phyloP scores from a whole-genome alignment of 139 green algal genomes.

The Coelastrella sp. region DNA sequence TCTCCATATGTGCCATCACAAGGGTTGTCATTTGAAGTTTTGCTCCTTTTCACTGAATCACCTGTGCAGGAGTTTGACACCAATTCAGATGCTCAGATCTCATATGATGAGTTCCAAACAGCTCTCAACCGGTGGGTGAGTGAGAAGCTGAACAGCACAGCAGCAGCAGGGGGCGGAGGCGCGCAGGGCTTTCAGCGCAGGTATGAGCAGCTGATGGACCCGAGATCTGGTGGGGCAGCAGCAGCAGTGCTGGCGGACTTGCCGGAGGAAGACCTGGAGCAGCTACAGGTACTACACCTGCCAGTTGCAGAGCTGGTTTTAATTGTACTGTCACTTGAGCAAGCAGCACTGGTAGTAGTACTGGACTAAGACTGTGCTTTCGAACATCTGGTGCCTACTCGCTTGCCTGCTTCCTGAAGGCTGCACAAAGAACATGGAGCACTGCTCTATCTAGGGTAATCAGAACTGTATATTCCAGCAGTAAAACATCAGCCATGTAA shows the following conservation, averaged over 20 bases:
- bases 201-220: slow-evolving; percentile 30
- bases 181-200: not conserved
- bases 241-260: slow-evolving; percentile 21
- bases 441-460: too few species aligned
- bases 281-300: not conserved
- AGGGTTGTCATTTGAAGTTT: too few species aligned
- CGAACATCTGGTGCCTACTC: too few species aligned
- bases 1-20: too few species aligned
- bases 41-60: too few species aligned
- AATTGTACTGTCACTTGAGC: too few species aligned
- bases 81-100: slow-evolving; percentile 56
- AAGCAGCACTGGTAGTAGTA: too few species aligned
- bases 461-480: too few species aligned
- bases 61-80: slow-evolving; percentile 58
- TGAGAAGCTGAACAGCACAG: slow-evolving; percentile 36
- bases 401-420: too few species aligned
- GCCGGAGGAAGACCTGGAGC: slow-evolving; percentile 28
- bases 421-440: too few species aligned
- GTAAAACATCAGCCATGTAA: too few species aligned
- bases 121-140: slow-evolving; percentile 50
- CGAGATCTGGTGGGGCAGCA: not conserved
- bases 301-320: not conserved
- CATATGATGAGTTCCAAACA: slow-evolving; percentile 53
- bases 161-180: not conserved
- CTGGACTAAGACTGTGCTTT: too few species aligned